phyloP scores from a whole-genome alignment of 2,329 filamentous ascomycete species.

The Malbranchea cinnamomea region DNA sequence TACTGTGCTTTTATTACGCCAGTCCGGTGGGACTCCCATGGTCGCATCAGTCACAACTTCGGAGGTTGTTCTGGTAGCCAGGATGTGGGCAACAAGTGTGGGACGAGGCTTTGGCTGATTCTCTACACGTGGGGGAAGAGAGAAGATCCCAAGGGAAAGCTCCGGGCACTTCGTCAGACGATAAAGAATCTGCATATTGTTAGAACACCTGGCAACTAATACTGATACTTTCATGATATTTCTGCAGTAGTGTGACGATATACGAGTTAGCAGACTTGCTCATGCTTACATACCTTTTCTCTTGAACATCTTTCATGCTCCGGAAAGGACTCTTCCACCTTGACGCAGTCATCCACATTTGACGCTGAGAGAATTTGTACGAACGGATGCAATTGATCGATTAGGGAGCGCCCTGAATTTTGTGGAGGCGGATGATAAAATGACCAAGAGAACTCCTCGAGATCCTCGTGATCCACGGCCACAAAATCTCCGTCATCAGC shows the following conservation, averaged over 20 bases:
- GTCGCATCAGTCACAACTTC: constrained; percentile 54
- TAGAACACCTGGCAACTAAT: too few species aligned
- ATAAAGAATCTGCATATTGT: constrained; percentile 49
- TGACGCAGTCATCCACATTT: constrained; percentile 38
- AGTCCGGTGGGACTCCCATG: constrained; percentile 59
- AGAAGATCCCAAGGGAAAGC: constrained; percentile 67
- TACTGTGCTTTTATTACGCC: constrained; percentile 34
- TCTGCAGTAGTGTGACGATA: too few species aligned
- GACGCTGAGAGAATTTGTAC: constrained; percentile 52
- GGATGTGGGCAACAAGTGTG: constrained; percentile 59
- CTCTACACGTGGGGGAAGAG: constrained; percentile 37
- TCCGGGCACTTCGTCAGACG: constrained; percentile 61
- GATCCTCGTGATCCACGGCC: constrained; percentile 27
- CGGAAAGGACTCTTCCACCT: constrained; percentile 46
- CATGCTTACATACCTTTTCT: constrained; percentile 48
- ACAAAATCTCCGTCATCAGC: constrained; percentile 28
- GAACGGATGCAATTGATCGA: constrained; percentile 54
- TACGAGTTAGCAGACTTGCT: background rate
- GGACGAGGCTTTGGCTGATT: constrained; percentile 44
- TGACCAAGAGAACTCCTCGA: constrained; percentile 26
- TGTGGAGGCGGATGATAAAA: constrained; percentile 24
- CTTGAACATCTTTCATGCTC: constrained; percentile 40
- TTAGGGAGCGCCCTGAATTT: constrained; percentile 15
- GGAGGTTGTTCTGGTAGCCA: constrained; percentile 56
- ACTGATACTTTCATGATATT: too few species aligned